Percentiles rank a stretch among this genome's conserved stretches.
Evolutionary conservation across 2,329 filamentous ascomycete species (phyloP).

Genomic region (Fusarium torreyae): DNA sequence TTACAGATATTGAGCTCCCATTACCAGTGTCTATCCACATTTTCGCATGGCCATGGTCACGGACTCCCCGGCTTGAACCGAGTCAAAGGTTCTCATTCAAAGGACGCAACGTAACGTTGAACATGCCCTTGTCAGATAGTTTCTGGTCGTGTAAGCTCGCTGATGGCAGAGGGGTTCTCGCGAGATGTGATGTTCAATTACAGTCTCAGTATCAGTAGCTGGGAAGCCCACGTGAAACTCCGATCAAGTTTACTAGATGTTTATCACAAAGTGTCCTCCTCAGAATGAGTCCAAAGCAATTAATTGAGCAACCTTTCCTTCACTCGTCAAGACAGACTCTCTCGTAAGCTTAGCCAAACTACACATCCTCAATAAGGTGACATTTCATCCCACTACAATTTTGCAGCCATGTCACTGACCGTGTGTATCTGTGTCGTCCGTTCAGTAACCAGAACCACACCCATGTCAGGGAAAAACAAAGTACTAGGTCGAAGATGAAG

Average conservation of each 20-base stretch:
- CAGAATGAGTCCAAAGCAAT: background rate
- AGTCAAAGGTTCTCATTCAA: too few relatives aligned
- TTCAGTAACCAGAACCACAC: background rate
- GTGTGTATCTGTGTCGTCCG: background rate
- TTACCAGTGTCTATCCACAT: background rate
- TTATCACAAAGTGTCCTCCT: background rate
- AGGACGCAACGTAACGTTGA: background rate
- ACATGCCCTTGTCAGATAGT: background rate
- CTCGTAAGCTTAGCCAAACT: background rate
- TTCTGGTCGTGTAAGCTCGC: background rate
- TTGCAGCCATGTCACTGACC: background rate
- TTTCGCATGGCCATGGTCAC: background rate
- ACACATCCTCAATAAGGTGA: background rate
- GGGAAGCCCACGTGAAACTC: background rate
- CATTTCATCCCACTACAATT: too few relatives aligned
- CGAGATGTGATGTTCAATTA: background rate
- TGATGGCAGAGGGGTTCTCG: background rate
- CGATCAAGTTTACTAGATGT: background rate
- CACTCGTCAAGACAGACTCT: background rate
- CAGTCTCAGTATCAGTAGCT: background rate
- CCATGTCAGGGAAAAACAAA: background rate
- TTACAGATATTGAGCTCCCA: slow-evolving; percentile 8
- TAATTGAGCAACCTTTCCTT: background rate
- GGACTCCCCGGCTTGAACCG: background rate
- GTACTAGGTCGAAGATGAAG: too few relatives aligned